Evolutionary conservation across 164 flowering plant genomes (phyloP).

Genomic region (Chimonanthus praecox): DNA sequence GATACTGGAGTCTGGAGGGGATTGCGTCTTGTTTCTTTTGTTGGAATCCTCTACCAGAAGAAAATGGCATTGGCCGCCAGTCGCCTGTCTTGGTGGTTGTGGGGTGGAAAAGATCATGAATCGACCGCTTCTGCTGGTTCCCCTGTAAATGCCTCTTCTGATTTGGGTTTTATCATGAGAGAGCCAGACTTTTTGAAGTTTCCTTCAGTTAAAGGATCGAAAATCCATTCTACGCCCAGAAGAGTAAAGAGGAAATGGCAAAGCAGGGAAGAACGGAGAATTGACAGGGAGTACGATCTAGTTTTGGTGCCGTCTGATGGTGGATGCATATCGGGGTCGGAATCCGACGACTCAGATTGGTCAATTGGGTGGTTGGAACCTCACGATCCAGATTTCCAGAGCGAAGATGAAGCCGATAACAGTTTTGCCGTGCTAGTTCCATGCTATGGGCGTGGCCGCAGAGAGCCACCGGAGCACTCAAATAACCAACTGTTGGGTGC

Average conservation of each 20-base stretch:
- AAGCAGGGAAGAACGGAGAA: conserved; percentile 60
- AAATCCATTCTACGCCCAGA: conserved; percentile 39
- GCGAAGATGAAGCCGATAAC: conserved; percentile 54
- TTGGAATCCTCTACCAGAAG: neutral
- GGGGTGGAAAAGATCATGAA: conserved; percentile 43
- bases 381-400: conserved; percentile 71
- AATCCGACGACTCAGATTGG: conserved; percentile 89
- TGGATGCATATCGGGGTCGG: conserved; percentile 72
- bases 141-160: conserved; percentile 25
- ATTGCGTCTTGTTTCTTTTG: neutral
- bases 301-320: conserved; percentile 89
- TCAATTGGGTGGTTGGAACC: conserved; percentile 95
- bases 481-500: conserved; percentile 39
- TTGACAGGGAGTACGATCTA: conserved; percentile 62
- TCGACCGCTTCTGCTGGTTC: conserved; percentile 22
- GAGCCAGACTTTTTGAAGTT: conserved; percentile 39
- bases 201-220: conserved; percentile 24
- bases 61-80: conserved; percentile 42
- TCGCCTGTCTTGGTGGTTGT: conserved; percentile 44
- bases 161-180: conserved; percentile 25
- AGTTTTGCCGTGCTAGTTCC: conserved; percentile 89
- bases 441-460: conserved; percentile 54
- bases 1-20: neutral
- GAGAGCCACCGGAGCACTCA: conserved; percentile 26
- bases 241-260: conserved; percentile 65